Conservation (phyloP, 1,284 basidiomycete genomes). For the Heterobasidion occidentale region DNA sequence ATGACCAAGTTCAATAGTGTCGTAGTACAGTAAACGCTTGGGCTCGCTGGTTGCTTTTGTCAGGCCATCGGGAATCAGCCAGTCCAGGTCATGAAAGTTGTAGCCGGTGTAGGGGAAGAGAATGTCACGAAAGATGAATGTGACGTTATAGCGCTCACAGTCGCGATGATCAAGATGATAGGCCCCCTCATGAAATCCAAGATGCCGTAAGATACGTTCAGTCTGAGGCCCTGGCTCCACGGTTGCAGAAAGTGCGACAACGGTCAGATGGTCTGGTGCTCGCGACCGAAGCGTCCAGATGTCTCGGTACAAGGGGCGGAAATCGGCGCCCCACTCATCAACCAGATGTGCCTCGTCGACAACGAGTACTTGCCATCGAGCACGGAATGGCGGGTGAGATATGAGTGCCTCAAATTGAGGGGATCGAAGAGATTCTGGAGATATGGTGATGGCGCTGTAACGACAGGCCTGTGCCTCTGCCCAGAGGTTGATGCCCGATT, state of each 20-base stretch:
- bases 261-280: background rate
- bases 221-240: constrained; percentile 7
- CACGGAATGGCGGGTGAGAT: background rate
- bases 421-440: background rate
- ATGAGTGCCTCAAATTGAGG: constrained; percentile 3
- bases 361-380: background rate
- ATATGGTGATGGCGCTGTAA: background rate
- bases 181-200: constrained; percentile 1
- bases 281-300: constrained; percentile 2
- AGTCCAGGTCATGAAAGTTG: constrained; percentile 9
- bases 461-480: constrained; percentile 1
- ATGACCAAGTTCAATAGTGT: constrained; percentile 8
- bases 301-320: constrained; percentile 3
- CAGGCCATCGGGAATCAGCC: constrained; percentile 5
- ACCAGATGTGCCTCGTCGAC: constrained; percentile 9
- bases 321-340: constrained; percentile 7
- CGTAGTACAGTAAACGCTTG: constrained; percentile 9
- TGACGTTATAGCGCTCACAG: constrained; percentile 10
- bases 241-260: constrained; percentile 7
- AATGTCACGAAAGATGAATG: constrained; percentile 6
- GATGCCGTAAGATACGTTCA: background rate
- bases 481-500: constrained; percentile 3
- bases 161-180: constrained; percentile 8
- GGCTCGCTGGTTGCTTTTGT: constrained; percentile 1
- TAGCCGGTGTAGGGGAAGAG: constrained; percentile 1